Evolutionary conservation across 805 yeast species (phyloP), one percentile per base, ranked within the genome.

Genomic region (Pichia occidentalis): DNA sequence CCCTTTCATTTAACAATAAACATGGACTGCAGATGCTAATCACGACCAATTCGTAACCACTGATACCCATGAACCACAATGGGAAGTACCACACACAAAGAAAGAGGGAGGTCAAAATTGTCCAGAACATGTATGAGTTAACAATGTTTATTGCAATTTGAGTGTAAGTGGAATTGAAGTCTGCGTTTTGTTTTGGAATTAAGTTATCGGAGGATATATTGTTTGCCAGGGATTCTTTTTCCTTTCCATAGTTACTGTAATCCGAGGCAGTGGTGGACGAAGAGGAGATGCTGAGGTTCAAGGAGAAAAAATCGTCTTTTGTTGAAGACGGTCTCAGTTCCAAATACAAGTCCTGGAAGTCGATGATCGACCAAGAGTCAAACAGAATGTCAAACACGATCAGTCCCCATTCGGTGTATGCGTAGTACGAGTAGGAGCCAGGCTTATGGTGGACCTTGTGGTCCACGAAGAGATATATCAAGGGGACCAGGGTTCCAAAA

Each of bases 51-150:
- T 92, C 98, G 57, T 84, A 88, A 4, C 98, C 98, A 2, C 95
- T 83, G 31, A 92, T 81, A 6, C 97, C 97, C 97, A 92, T 87
- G 56, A 83, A 75, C 98, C 98, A 92, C 45, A 92, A 67, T 9
- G 98, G 98, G 70, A 92, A 92, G 64, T 85, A 85, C 98, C 98
- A 92, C 35, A 92, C 78, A 53, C 92, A 78, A 40, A 92, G 71
- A 30, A 86, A 81, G 42, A 92, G 65, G 0, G 95, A 75, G 3
- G 97, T 83, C 29, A 77, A 46, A 17, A 79, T 78, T 0, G 97
- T 70, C 96, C 97, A 92, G 57, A 85, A 85, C 39, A 85, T 68
- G 54, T 76, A 80, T 4, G 90, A 70, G 55, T 88, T 87, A 52
- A 75, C 54, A 12, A 69, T 56, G 51, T 75, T 71, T 32, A 67